These are phyloP conservation scores for Lactarius indigo DNA, from an alignment of 768 basidiomycete species.

Conservation along the genomic window DNA sequence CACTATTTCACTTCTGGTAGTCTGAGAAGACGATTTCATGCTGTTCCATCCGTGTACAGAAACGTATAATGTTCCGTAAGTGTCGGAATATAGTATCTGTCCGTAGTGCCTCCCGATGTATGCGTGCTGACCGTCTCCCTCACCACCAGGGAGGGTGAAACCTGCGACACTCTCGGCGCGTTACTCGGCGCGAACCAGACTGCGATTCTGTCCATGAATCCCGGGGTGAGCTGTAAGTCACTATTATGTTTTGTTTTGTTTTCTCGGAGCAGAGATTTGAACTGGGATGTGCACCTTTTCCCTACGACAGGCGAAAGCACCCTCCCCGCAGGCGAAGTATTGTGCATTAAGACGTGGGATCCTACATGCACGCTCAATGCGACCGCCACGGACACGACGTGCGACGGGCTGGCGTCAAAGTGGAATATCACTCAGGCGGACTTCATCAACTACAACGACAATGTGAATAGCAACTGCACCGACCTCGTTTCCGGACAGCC, in stretches of 20 bases:
- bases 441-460: slow-evolving; percentile 14
- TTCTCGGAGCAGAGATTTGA: not conserved
- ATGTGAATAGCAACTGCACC: slow-evolving; percentile 5
- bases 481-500: slow-evolving; percentile 5
- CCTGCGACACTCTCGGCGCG: not conserved
- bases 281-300: not conserved
- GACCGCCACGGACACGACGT: slow-evolving; percentile 9
- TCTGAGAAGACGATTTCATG: not conserved
- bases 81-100: not conserved
- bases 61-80: not conserved
- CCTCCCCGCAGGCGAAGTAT: not conserved
- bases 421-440: not conserved
- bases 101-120: not conserved
- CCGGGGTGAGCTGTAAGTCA: slow-evolving; percentile 2
- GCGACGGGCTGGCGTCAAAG: not conserved
- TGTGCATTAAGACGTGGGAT: slow-evolving; percentile 1
- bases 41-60: not conserved
- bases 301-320: not conserved
- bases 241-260: not conserved
- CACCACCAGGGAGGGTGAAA: not conserved
- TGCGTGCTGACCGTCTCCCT: not conserved
- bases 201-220: slow-evolving; percentile 2
- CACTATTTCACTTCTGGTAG: not conserved
- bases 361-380: slow-evolving; percentile 17
- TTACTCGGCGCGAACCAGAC: not conserved